Conservation (phyloP, 768 basidiomycete species). For the Russula foetens region DNA sequence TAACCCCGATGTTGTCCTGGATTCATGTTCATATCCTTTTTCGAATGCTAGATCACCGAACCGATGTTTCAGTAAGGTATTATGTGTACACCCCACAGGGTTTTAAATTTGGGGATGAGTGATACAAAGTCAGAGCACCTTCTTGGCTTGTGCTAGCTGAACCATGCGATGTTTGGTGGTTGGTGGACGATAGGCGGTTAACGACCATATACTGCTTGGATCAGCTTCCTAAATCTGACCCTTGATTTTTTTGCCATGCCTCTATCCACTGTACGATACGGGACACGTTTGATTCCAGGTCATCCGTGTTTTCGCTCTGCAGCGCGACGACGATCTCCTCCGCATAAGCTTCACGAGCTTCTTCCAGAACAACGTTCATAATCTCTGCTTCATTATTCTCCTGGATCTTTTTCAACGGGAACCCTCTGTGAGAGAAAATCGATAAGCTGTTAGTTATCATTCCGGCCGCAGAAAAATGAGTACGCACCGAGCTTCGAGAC, state of each 20-base stretch:
- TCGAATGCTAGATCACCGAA: background rate
- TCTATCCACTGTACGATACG: slow-evolving; percentile 86
- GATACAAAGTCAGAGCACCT: background rate
- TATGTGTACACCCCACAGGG: background rate
- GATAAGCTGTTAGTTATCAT: background rate
- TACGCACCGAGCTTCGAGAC: slow-evolving; percentile 79
- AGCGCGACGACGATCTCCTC: slow-evolving; percentile 84
- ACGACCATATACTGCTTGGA: slow-evolving; percentile 3
- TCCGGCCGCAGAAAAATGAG: background rate
- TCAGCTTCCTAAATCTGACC: slow-evolving; percentile 8
- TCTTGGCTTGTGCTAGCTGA: background rate
- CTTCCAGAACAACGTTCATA: slow-evolving; percentile 85
- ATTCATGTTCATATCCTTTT: background rate
- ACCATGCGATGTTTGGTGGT: background rate
- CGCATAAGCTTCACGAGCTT: slow-evolving; percentile 81
- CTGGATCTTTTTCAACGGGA: slow-evolving; percentile 87
- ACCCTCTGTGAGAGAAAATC: slow-evolving; percentile 45
- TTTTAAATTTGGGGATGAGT: background rate
- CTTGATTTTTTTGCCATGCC: slow-evolving; percentile 46
- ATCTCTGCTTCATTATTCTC: slow-evolving; percentile 99
- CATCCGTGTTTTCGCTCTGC: slow-evolving; percentile 62
- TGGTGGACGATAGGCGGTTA: background rate
- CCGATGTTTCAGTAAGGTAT: background rate
- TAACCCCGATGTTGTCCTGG: background rate
- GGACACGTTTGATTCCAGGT: slow-evolving; percentile 81